Percentiles rank a stretch among this genome's conserved stretches.
Evolutionary conservation across 2,329 filamentous ascomycete species (phyloP).

Genomic region (Alternaria longipes): DNA sequence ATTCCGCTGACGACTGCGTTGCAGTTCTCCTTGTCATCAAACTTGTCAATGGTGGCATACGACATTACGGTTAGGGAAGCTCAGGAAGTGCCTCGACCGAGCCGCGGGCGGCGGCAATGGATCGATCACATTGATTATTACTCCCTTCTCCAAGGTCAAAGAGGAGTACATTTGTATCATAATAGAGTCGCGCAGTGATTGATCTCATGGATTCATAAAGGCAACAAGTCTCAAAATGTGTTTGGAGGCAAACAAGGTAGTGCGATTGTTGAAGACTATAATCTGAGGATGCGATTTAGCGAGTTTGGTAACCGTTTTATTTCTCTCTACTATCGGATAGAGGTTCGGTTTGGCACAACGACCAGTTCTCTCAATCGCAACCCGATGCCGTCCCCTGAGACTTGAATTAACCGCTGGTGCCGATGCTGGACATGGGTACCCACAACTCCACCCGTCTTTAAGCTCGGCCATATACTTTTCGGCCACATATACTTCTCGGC

Average conservation of each 20-base stretch:
- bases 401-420: background rate
- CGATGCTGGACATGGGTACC: background rate
- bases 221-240: slow-evolving; percentile 4
- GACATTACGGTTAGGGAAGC: slow-evolving; percentile 5
- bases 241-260: slow-evolving; percentile 8
- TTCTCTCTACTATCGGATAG: background rate
- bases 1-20: slow-evolving; percentile 1
- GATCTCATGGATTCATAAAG: slow-evolving; percentile 1
- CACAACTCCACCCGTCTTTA: background rate
- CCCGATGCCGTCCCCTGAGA: background rate
- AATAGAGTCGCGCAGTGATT: slow-evolving; percentile 17
- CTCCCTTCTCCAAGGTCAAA: slow-evolving; percentile 4
- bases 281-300: slow-evolving; percentile 18
- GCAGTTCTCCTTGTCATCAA: slow-evolving; percentile 1
- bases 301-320: slow-evolving; percentile 1
- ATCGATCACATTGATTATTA: slow-evolving; percentile 8
- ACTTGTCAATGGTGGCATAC: slow-evolving; percentile 1
- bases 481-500: no score
- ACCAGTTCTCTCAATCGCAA: background rate
- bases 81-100: slow-evolving; percentile 11
- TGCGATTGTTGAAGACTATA: slow-evolving; percentile 5
- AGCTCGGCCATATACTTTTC: no score
- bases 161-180: slow-evolving; percentile 18
- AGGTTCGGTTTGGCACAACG: background rate
- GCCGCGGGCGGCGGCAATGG: slow-evolving; percentile 17